phyloP scores from a whole-genome alignment of 345 rosid genomes.

The Pistacia atlantica region DNA sequence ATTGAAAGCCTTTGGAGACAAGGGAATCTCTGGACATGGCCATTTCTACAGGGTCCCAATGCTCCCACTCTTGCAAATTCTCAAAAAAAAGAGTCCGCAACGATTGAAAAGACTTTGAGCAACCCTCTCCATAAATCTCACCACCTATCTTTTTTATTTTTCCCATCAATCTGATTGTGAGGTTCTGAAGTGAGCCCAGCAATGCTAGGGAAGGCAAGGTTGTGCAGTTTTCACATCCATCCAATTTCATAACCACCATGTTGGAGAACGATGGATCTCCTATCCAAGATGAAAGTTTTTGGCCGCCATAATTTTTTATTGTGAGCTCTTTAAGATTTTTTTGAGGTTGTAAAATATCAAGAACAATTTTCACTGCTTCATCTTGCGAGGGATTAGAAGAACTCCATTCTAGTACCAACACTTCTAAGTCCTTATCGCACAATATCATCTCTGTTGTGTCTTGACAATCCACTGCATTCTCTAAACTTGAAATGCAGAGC shows the following conservation, averaged over 20 bases:
- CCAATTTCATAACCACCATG: not conserved
- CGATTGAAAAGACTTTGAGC: not conserved
- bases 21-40: not conserved
- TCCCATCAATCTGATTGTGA: not conserved
- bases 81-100: not conserved
- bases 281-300: not conserved
- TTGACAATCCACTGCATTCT: not conserved
- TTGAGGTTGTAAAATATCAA: not conserved
- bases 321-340: not conserved
- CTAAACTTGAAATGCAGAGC: not conserved
- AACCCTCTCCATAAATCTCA: not conserved
- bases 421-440: not conserved
- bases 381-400: not conserved
- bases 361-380: not conserved
- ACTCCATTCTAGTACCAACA: not conserved
- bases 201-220: not conserved
- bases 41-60: not conserved
- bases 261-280: slow-evolving; percentile 7
- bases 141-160: not conserved
- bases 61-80: not conserved
- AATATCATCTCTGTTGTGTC: not conserved
- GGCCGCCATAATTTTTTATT: not conserved
- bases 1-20: not conserved
- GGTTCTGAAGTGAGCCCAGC: not conserved
- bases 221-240: not conserved